Percentiles rank a stretch among this genome's conserved stretches.
Conservation (phyloP, 1,284 basidiomycete genomes). For the Heterobasidion parviporum region DNA sequence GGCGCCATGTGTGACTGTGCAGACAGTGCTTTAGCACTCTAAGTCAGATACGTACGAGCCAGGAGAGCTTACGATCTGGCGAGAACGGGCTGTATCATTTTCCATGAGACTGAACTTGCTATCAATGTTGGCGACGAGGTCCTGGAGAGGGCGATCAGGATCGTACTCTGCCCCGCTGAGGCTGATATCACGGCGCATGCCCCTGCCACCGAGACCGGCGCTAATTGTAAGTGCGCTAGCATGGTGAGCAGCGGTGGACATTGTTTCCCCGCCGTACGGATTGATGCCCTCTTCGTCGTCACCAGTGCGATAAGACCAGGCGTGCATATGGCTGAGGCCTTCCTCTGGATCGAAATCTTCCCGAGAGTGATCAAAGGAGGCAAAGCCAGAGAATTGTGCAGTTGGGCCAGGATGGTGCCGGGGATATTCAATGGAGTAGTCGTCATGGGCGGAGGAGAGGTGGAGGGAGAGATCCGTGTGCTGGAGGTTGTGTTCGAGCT, state of each 20-base stretch:
- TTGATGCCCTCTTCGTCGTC: constrained; percentile 53
- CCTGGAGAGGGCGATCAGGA: constrained; percentile 73
- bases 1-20: constrained; percentile 17
- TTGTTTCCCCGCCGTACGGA: constrained; percentile 60
- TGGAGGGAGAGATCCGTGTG: constrained; percentile 63
- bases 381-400: constrained; percentile 40
- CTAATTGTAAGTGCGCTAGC: constrained; percentile 80
- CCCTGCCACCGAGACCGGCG: constrained; percentile 61
- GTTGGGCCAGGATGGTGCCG: constrained; percentile 51
- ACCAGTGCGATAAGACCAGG: constrained; percentile 54
- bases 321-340: constrained; percentile 38
- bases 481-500: constrained; percentile 67
- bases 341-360: constrained; percentile 48
- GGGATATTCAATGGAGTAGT: constrained; percentile 55
- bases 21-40: not conserved
- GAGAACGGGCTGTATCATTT: constrained; percentile 35
- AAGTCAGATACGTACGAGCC: not conserved
- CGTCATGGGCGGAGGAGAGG: constrained; percentile 38
- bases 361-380: constrained; percentile 49
- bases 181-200: constrained; percentile 43
- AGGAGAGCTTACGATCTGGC: constrained; percentile 27
- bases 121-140: constrained; percentile 56
- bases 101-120: constrained; percentile 44
- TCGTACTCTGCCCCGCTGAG: constrained; percentile 79
- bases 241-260: constrained; percentile 81